Evolutionary conservation across 2,329 filamentous ascomycete species (phyloP).

Genomic region (Penicillium decumbens): DNA sequence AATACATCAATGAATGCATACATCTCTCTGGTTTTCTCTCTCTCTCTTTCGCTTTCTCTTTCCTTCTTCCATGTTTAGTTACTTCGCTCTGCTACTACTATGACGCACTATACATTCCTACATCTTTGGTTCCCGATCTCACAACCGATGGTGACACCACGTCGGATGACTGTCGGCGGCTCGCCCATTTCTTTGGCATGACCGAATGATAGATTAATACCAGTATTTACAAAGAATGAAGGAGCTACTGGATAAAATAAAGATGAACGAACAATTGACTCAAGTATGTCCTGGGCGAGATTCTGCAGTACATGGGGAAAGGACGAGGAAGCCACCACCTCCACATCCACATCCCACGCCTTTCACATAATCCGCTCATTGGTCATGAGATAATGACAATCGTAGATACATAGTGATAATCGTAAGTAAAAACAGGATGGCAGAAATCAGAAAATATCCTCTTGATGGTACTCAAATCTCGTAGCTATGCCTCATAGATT

Average conservation of each 20-base stretch:
- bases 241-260: not conserved
- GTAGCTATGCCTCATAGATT: not conserved
- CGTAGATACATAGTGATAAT: not conserved
- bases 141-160: not conserved
- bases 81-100: too few relatives aligned
- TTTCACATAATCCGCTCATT: not conserved
- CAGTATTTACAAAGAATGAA: not conserved
- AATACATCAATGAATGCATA: too few relatives aligned
- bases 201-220: not conserved
- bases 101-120: too few relatives aligned
- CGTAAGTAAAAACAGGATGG: not conserved
- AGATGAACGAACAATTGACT: not conserved
- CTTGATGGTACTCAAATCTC: not conserved
- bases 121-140: too few relatives aligned
- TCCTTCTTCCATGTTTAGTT: too few relatives aligned
- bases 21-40: too few relatives aligned
- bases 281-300: not conserved
- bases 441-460: not conserved
- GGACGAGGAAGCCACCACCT: not conserved
- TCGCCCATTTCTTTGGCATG: too few relatives aligned
- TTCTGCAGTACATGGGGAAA: not conserved
- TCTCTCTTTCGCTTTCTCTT: too few relatives aligned
- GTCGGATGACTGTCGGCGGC: not conserved
- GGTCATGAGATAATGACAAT: not conserved
- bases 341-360: not conserved